phyloP scores from a whole-genome alignment of 768 basidiomycete genomes.

The Phlegmacium glaucopus region DNA sequence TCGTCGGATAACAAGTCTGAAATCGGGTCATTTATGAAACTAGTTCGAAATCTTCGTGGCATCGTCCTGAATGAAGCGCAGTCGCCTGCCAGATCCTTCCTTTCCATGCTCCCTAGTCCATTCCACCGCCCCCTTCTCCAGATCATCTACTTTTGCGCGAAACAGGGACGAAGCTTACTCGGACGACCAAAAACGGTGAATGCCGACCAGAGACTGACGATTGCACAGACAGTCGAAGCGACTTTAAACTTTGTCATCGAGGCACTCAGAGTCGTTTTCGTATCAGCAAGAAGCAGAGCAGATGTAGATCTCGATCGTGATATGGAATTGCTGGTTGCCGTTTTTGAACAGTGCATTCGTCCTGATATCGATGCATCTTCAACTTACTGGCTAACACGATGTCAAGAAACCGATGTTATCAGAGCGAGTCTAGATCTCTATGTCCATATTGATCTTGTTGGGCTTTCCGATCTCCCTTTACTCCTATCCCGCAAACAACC shows the following conservation, averaged over 20 bases:
- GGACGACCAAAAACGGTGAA: constrained; percentile 47
- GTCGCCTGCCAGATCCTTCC: constrained; percentile 68
- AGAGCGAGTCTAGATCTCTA: constrained; percentile 72
- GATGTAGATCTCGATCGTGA: constrained; percentile 74
- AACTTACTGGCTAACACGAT: constrained; percentile 72
- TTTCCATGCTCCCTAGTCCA: constrained; percentile 55
- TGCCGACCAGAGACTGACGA: constrained; percentile 58
- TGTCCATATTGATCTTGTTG: constrained; percentile 63
- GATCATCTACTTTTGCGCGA: constrained; percentile 73
- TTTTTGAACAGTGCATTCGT: constrained; percentile 79
- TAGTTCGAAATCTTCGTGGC: constrained; percentile 58
- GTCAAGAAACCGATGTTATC: constrained; percentile 80
- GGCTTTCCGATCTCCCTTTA: constrained; percentile 61
- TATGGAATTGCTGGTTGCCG: constrained; percentile 75
- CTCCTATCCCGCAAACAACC: constrained; percentile 62
- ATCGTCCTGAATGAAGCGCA: constrained; percentile 75
- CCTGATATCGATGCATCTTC: constrained; percentile 67
- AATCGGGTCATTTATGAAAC: constrained; percentile 53
- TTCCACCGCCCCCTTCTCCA: constrained; percentile 84
- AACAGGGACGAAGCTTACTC: constrained; percentile 53
- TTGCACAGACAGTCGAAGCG: constrained; percentile 59
- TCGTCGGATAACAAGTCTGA: constrained; percentile 51
- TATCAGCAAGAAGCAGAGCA: constrained; percentile 51
- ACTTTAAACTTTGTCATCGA: constrained; percentile 66
- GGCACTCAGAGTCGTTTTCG: constrained; percentile 61